Evolutionary conservation across 1,139 yeast genomes (phyloP).

Genomic region (Arxiozyma heterogenica): DNA sequence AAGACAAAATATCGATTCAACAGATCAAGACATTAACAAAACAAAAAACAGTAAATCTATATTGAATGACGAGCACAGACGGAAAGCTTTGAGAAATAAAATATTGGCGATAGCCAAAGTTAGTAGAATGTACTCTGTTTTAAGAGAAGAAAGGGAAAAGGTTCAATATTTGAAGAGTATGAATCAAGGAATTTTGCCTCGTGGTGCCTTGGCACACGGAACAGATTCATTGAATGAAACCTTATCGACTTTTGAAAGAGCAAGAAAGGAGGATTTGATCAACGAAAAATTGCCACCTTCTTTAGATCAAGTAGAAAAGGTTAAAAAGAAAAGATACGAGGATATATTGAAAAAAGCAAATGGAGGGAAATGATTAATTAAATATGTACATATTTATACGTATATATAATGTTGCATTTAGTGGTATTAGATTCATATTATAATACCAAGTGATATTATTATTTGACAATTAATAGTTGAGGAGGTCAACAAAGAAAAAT

Average conservation of each 20-base stretch:
- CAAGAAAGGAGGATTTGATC: conserved; percentile 65
- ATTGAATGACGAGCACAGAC: conserved; percentile 28
- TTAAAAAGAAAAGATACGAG: conserved; percentile 36
- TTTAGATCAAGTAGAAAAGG: conserved; percentile 43
- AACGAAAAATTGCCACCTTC: conserved; percentile 92
- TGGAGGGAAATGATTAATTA: not conserved
- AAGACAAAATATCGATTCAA: conserved; percentile 8
- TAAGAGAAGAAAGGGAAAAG: conserved; percentile 83
- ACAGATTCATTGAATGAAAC: conserved; percentile 68
- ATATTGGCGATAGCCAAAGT: conserved; percentile 91
- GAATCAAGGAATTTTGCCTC: conserved; percentile 67
- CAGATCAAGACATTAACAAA: not conserved
- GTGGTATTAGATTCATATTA: not conserved
- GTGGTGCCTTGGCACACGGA: conserved; percentile 81
- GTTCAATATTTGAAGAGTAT: conserved; percentile 71
- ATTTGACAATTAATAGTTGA: not conserved
- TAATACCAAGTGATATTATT: too few species aligned
- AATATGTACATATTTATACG: not conserved
- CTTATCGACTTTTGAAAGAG: conserved; percentile 72
- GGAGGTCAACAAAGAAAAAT: too few species aligned
- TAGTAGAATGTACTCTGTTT: conserved; percentile 83
- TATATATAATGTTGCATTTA: not conserved
- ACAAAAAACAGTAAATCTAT: conserved; percentile 11
- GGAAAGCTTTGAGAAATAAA: conserved; percentile 69
- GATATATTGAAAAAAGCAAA: conserved; percentile 13